Evolutionary conservation across 1,284 basidiomycete species (phyloP), one percentile per base, ranked within the genome.

Genomic region (Trametes hirsuta): DNA sequence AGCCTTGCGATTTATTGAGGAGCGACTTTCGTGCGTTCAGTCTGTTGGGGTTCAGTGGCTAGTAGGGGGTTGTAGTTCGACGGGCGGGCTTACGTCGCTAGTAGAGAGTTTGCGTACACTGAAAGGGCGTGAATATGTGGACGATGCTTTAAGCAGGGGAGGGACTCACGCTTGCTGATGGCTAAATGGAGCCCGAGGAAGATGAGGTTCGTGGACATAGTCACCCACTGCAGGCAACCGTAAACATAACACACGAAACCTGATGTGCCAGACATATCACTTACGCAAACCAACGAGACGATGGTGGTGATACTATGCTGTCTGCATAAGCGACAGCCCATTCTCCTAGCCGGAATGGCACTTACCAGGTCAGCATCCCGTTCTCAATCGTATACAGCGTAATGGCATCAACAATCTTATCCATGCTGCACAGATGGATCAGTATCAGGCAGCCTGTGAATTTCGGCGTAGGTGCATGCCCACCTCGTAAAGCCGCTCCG

Each of bases 351-450:
- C 21, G 30, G 24, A 39, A 47, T 25, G 21, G 55, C 6, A 68
- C 74, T 39, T 61, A 83, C 83, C 79, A 79, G 22, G 82, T 84
- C 46, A 84, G 68, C 40, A 77, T 71, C 37, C 84, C 83, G 24
- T 78, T 82, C 68, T 85, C 81, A 40, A 85, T 76, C 1, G 82
- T 79, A 61, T 84, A 84, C 11, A 83, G 67, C 15, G 81, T 79
- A 49, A 84, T 73, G 0, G 76, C 68, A 62, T 84, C 76, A 54
- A 84, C 76, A 58, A 85, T 67, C 4, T 74, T 72, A 62, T 82
- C 78, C 68, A 84, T 68, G 44, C 82, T 83, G 41, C 22, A n/a
- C n/a, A n/a, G 15, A 40, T 35, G 36, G 11, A 21, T 11, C 34
- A 25, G 8, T 11, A 5, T 8, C 47, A 36, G 0, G 25, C 18